Base-by-base conservation (phyloP, 331 rosid genomes). In the Phaseolus coccineus region DNA sequence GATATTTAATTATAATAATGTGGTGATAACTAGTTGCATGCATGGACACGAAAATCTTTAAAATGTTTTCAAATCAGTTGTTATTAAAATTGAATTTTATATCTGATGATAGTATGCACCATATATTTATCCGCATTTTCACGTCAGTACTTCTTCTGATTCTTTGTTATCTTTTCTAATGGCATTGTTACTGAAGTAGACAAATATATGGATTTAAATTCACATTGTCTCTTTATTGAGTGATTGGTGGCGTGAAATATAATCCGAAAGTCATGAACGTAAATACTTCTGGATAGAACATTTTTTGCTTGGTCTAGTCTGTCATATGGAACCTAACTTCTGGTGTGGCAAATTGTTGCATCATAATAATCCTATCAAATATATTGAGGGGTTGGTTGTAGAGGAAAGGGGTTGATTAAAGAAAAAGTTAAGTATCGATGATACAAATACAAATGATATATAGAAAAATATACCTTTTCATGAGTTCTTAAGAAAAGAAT, bases 301-400 rank as follows among this genome's bases (percentile, higher is more conserved):
- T 52, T 52, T 55, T 8, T 15, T 48, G 39, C 70, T 68, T 10
- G 19, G 13, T 35, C 33, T 47, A 12, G 56, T 76, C 73, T 27
- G 55, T 39, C 24, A 50, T 39, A 6, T 11, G 51, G 58, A 27
- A 10, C 50, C 76, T 69, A 9, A 42, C 35, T 69, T 2, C 19
- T 39, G 57, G 77, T 10, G 27, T 57, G 27, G 44, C 69, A 52
- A 50, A 28, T 58, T 5, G 30, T 50, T 24, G 76, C 46, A 14
- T 44, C 13, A 69, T 53, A 57, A 48, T 69, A 33, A 69, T 51
- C 61, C 67, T 66, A 37, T 58, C 28, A 24, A 30, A 27, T 46
- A 48, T 74, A 61, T n/a, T 40, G 81, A 65, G 46, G 33, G 48
- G 69, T 48, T 46, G 80, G 55, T 35, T 81, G 40, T 75, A 56